Conservation (phyloP, 345 rosid species). For the Firmiana major region DNA sequence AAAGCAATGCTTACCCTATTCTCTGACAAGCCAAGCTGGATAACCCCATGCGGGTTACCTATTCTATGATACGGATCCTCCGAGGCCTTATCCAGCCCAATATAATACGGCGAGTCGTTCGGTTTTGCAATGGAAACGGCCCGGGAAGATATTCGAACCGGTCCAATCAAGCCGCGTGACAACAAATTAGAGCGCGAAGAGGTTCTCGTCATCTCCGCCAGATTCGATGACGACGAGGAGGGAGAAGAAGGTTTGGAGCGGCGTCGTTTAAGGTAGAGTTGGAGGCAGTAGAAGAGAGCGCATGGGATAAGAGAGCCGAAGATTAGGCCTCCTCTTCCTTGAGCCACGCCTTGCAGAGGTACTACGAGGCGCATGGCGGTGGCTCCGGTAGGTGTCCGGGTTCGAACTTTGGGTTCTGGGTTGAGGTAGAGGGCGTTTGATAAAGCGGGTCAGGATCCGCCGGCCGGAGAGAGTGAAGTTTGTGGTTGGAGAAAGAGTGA, state of each 20-base stretch:
- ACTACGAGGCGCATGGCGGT: slow-evolving; percentile 72
- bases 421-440: background rate
- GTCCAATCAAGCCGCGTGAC: slow-evolving; percentile 48
- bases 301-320: slow-evolving; percentile 85
- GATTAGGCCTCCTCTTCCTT: slow-evolving; percentile 80
- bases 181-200: slow-evolving; percentile 48
- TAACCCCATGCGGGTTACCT: slow-evolving; percentile 54
- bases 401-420: slow-evolving; percentile 1
- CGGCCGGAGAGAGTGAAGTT: background rate
- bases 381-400: slow-evolving; percentile 19
- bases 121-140: slow-evolving; percentile 56
- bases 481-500: background rate
- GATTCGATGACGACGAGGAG: slow-evolving; percentile 38
- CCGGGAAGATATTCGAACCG: slow-evolving; percentile 52
- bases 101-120: slow-evolving; percentile 62
- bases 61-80: slow-evolving; percentile 58
- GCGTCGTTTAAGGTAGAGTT: slow-evolving; percentile 61
- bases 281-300: slow-evolving; percentile 74
- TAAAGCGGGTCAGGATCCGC: slow-evolving; percentile 27
- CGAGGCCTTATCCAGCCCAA: slow-evolving; percentile 61
- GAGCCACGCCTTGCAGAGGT: slow-evolving; percentile 73
- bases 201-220: slow-evolving; percentile 47
- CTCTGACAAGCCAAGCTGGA: slow-evolving; percentile 92
- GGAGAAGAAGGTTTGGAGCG: slow-evolving; percentile 51
- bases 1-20: slow-evolving; percentile 46